Base-by-base conservation (phyloP, 2,329 filamentous ascomycete species). In the Diaporthe ampelina region DNA sequence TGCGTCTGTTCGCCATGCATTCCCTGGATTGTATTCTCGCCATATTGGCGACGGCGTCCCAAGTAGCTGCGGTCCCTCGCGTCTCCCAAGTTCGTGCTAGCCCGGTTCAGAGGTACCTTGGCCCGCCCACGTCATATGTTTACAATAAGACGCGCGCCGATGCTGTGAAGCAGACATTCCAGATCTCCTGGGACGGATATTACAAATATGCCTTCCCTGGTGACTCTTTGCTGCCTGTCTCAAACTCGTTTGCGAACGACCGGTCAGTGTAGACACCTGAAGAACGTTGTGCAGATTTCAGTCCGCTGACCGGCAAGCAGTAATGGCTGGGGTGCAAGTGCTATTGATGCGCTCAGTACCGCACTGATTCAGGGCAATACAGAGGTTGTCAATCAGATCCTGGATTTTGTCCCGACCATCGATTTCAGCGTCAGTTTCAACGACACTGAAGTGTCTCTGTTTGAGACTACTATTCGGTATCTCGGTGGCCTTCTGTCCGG, bases 401-500 rank as follows among this genome's bases (percentile, higher is more conserved):
- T 97, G 26, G 86, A 92, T 8, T 92, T 92, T 80, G 89, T 97
- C 59, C 88, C 91, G 0, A 89, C 84, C 0, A 92, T 97, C 79
- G 86, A 97, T 82, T 97, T 94, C 80, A 76, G 74, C 32, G 68
- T 74, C 32, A 76, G 74, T 61, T 76, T 63, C 32, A 58, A 76
- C 45, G 88, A 88, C 56, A 82, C 86, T 1, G 83, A 86, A 13
- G 91, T 97, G 65, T 96, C 93, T 50, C 83, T 98, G 10, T 98
- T 98, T 79, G 95, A 98, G 83, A 97, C 94, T 0, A 98, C 94
- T 0, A 97, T 98, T 52, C 92, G 95, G 37, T 97, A 97, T 79
- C 85, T 98, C 0, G 95, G 91, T 13, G 95, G 95, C 21, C 87
- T 98, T 78, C 81, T 98, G 11, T 94, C 95, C 3, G 94, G 92